A percentile compares a stretch with the other conserved stretches of the same genome.
Conservation (phyloP, 306 rosid species). For the Corylus avellana region DNA sequence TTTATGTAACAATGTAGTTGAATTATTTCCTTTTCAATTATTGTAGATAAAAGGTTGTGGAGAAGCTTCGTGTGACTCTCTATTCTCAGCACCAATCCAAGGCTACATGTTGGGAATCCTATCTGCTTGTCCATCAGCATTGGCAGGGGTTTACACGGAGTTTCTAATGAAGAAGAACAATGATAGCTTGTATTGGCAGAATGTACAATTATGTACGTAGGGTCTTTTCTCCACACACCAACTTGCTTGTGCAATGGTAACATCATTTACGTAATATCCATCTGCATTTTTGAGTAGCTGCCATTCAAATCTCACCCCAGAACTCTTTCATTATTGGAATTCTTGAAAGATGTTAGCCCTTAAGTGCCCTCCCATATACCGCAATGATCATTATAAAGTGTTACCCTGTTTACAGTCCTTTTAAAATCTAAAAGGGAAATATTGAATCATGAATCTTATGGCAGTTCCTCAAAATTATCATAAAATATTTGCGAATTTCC, state of each 20-base stretch:
- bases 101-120: constrained; percentile 84
- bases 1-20: background rate
- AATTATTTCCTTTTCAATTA: constrained; percentile 19
- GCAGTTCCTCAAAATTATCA: background rate
- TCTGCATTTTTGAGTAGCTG: background rate
- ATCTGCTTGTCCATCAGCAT: constrained; percentile 97
- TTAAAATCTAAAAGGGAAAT: background rate
- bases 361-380: background rate
- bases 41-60: constrained; percentile 85
- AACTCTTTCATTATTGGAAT: background rate
- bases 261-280: background rate
- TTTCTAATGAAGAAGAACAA: constrained; percentile 95
- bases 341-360: background rate
- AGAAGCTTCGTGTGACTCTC: constrained; percentile 81
- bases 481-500: background rate
- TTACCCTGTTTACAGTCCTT: background rate
- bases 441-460: background rate
- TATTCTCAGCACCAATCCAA: constrained; percentile 85
- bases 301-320: background rate
- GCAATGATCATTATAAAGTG: background rate
- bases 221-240: constrained; percentile 43
- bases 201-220: constrained; percentile 90
- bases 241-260: background rate
- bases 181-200: constrained; percentile 97
- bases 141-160: constrained; percentile 93